These are phyloP conservation scores for Potentilla sterilis DNA, from an alignment of 306 rosid genomes.

Conservation along the genomic window DNA sequence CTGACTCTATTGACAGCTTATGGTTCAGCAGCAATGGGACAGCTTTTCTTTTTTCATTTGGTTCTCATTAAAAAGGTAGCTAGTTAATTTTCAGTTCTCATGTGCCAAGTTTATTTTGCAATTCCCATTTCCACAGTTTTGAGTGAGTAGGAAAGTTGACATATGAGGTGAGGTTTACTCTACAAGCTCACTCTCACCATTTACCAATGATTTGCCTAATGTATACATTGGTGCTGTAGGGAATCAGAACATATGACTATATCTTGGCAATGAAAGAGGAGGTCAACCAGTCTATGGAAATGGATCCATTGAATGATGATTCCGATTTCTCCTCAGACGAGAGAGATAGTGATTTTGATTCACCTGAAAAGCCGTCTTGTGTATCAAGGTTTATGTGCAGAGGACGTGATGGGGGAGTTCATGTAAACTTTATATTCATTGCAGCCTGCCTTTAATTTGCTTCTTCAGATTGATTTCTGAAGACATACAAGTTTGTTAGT, in stretches of 20 bases:
- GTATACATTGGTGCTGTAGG: constrained; percentile 43
- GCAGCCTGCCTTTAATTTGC: constrained; percentile 4
- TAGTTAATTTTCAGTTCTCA: not conserved
- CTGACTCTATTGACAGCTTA: constrained; percentile 68
- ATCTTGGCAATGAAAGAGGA: constrained; percentile 92
- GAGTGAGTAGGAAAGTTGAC: not conserved
- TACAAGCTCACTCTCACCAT: not conserved
- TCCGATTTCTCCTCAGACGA: constrained; percentile 84
- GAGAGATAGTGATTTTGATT: constrained; percentile 64
- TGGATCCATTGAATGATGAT: constrained; percentile 63
- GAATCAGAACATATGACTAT: constrained; percentile 93
- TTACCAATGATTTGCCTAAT: not conserved
- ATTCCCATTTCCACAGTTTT: not conserved
- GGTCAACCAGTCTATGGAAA: constrained; percentile 49
- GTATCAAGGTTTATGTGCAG: constrained; percentile 65
- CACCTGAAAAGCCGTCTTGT: constrained; percentile 74
- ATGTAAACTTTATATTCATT: constrained; percentile 37
- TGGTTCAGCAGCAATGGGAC: constrained; percentile 90
- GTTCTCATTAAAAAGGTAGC: constrained; percentile 83
- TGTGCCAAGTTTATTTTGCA: not conserved
- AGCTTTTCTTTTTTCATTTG: constrained; percentile 91
- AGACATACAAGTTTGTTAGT: not conserved
- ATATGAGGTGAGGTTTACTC: not conserved
- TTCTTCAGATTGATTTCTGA: not conserved
- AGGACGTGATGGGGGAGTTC: constrained; percentile 36